Conservation (phyloP, 257 asterid species). For the Forsythia suspensa region DNA sequence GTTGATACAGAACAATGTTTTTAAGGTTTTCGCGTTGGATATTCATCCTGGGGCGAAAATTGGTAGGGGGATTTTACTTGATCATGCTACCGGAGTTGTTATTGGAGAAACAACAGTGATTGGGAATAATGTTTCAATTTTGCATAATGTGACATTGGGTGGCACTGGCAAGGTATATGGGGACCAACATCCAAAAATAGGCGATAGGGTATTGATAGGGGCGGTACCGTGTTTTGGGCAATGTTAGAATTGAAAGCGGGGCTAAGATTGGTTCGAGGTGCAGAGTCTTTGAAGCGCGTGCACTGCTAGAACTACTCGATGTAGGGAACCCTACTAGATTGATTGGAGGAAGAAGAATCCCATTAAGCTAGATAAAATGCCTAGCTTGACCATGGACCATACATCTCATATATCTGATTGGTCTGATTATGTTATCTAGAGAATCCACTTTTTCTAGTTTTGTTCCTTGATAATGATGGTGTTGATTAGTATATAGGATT, state of each 20-base stretch:
- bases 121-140: conserved; percentile 52
- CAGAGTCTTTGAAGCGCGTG: conserved; percentile 42
- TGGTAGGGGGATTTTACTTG: conserved; percentile 50
- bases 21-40: conserved; percentile 53
- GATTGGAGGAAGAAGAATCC: conserved; percentile 53
- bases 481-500: background rate
- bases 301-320: conserved; percentile 55
- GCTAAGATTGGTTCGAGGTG: conserved; percentile 61
- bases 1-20: conserved; percentile 44
- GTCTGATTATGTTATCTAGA: conserved; percentile 53
- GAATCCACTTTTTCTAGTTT: no score
- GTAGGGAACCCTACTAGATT: conserved; percentile 58
- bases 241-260: conserved; percentile 45
- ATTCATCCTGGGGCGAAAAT: conserved; percentile 58
- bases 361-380: conserved; percentile 37
- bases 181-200: conserved; percentile 51
- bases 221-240: conserved; percentile 63
- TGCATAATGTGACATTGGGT: conserved; percentile 57
- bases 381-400: conserved; percentile 56
- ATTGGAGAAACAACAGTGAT: conserved; percentile 53
- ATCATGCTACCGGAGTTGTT: conserved; percentile 57
- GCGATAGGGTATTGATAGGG: conserved; percentile 53
- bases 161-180: conserved; percentile 55
- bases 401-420: conserved; percentile 41
- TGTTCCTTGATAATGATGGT: background rate